Evolutionary conservation across 768 basidiomycete species (phyloP).

Genomic region (Udeniomyces megalosporus): DNA sequence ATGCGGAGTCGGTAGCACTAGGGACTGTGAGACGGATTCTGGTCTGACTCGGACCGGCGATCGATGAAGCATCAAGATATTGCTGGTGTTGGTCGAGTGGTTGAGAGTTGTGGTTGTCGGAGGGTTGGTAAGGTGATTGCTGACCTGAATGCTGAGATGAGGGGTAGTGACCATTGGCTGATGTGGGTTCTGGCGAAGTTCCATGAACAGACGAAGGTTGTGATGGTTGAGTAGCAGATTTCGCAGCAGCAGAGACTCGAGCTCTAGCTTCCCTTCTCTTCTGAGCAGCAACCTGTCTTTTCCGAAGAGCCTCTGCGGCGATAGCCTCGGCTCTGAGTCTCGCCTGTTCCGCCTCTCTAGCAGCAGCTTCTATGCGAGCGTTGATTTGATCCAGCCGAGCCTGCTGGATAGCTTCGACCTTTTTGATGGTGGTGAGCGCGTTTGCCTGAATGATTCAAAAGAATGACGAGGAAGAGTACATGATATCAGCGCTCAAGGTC

Average conservation of each 20-base stretch:
- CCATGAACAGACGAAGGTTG: not conserved
- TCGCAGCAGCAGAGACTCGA: not conserved
- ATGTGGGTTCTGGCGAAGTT: not conserved
- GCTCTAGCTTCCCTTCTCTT: not conserved
- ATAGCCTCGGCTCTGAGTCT: not conserved
- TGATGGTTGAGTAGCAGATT: not conserved
- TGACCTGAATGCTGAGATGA: not conserved
- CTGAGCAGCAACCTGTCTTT: not conserved
- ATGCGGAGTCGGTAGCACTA: too few species aligned
- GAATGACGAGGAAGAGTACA: too few species aligned
- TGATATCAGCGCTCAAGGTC: too few species aligned
- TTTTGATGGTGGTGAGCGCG: not conserved
- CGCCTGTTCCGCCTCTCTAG: not conserved
- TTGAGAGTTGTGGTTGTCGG: not conserved
- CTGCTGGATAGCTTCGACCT: not conserved
- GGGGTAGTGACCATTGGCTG: not conserved
- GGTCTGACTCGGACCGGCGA: too few species aligned
- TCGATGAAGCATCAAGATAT: too few species aligned
- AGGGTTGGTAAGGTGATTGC: not conserved
- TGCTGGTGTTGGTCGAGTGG: not conserved
- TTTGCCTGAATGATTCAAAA: not conserved
- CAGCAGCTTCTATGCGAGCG: not conserved
- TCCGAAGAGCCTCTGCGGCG: not conserved
- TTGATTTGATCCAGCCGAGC: not conserved
- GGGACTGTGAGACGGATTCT: too few species aligned